Evolutionary conservation across 495 filamentous ascomycete genomes (phyloP).

Genomic region (Talaromyces borbonicus): DNA sequence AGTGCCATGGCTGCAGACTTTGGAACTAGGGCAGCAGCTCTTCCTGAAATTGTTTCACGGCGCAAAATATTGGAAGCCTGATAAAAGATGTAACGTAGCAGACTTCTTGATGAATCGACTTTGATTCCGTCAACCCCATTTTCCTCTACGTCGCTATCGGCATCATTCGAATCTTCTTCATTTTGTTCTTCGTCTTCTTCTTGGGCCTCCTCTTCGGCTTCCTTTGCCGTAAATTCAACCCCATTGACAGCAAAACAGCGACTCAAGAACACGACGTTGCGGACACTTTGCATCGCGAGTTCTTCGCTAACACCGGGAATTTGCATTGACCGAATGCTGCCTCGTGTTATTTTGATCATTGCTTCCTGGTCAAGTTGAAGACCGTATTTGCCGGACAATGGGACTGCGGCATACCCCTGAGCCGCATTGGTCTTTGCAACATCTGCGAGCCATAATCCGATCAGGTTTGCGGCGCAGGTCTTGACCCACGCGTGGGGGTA

Average conservation of each 20-base stretch:
- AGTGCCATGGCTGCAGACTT: slow-evolving; percentile 71
- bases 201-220: slow-evolving; percentile 17
- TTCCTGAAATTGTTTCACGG: slow-evolving; percentile 57
- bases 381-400: slow-evolving; percentile 60
- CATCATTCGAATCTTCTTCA: no score
- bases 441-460: slow-evolving; percentile 68
- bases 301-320: slow-evolving; percentile 54
- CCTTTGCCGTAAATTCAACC: slow-evolving; percentile 38
- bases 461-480: slow-evolving; percentile 61
- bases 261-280: slow-evolving; percentile 69
- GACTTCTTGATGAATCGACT: slow-evolving; percentile 24
- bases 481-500: slow-evolving; percentile 71
- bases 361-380: slow-evolving; percentile 54
- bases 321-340: slow-evolving; percentile 55
- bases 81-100: slow-evolving; percentile 63
- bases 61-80: slow-evolving; percentile 70
- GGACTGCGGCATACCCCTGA: slow-evolving; percentile 41
- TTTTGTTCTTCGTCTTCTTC: slow-evolving; percentile 28
- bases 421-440: slow-evolving; percentile 54
- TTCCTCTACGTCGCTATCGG: slow-evolving; percentile 29
- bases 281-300: slow-evolving; percentile 60
- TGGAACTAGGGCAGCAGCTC: slow-evolving; percentile 48
- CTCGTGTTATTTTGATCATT: slow-evolving; percentile 54
- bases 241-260: slow-evolving; percentile 56
- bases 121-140: slow-evolving; percentile 32